A percentile compares a stretch with the other conserved stretches of the same genome.
Conservation (phyloP, 2,329 filamentous ascomycete genomes). For the Trichoderma gracile region DNA sequence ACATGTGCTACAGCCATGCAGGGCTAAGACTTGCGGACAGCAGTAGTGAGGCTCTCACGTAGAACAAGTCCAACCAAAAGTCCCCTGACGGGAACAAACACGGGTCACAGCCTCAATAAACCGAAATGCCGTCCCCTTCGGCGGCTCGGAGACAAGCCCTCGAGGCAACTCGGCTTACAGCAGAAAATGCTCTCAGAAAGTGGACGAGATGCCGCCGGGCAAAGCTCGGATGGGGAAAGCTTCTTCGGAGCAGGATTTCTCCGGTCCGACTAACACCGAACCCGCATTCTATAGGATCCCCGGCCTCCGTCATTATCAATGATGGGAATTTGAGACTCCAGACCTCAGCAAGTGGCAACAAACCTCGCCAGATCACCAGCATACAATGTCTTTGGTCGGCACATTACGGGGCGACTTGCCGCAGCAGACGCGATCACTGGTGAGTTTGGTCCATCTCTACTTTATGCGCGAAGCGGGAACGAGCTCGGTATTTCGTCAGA, state of each 20-base stretch:
- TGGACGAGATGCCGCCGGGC: constrained; percentile 4
- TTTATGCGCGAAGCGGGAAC: constrained; percentile 7
- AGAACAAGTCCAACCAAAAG: neutral
- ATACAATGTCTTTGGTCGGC: constrained; percentile 43
- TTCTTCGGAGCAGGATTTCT: constrained; percentile 31
- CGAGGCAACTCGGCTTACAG: neutral
- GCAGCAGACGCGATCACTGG: constrained; percentile 58
- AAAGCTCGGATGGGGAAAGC: constrained; percentile 18
- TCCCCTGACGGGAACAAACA: neutral
- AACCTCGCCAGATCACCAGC: constrained; percentile 34
- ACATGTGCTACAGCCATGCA: neutral
- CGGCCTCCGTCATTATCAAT: constrained; percentile 36
- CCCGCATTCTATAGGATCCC: constrained; percentile 25
- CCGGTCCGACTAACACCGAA: constrained; percentile 41
- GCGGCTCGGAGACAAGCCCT: constrained; percentile 18
- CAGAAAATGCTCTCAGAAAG: neutral
- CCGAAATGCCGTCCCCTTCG: neutral
- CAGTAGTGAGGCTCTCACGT: neutral
- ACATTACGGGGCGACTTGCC: constrained; percentile 55
- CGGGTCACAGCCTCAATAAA: constrained; percentile 7
- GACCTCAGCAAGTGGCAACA: constrained; percentile 16
- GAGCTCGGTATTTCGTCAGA: neutral
- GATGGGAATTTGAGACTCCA: constrained; percentile 15
- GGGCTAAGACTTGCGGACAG: neutral
- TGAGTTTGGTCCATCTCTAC: constrained; percentile 39